Evolutionary conservation across 2,329 filamentous ascomycete genomes (phyloP), one percentile per base, ranked within the genome.

Genomic region (Dactylellina haptotyla): DNA sequence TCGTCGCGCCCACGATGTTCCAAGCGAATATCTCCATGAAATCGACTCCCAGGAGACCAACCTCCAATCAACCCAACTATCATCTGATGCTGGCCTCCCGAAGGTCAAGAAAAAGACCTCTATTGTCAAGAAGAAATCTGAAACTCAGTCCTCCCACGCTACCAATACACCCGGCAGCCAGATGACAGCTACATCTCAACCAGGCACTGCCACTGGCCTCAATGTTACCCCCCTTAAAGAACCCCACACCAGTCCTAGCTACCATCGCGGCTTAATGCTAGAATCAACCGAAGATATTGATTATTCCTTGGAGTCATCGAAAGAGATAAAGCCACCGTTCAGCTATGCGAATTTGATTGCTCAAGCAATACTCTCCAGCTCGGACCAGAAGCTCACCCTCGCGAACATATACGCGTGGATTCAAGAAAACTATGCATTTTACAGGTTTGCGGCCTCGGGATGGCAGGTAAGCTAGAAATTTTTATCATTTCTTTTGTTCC

Each of bases 281-380:
- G 84, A 86, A 69, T 83, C 82, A 4, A 83, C 83, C 2, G 85
- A 86, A 74, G 83, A 84, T 74, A 87, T 93, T 59, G 91, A 95
- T 81, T 87, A 93, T 75, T 93, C 92, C 79, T 85, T 89, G 32
- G 93, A 98, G 76, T 87, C 89, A 28, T 92, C 93, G 76, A 91
- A 91, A 80, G 92, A 97, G 76, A 87, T 98, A 79, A 99, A 99
- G 81, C 96, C 95, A 1, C 91, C 93, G 48, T 97, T 91, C 81
- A 98, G 94, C 80, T 99, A 99, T 81, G 93, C 95, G 1, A 92
- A 96, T 80, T 88, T 99, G 84, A 99, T 99, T 76, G 95, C 93
- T 0, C 95, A 98, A 82, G 95, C 95, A 0, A 98, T 99, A 75
- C 85, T 97, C 76, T 91, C 90, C 34, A 93, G 90, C 1, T 84